Conservation (phyloP, 164 flowering plant genomes). For the Vitis rupestris region DNA sequence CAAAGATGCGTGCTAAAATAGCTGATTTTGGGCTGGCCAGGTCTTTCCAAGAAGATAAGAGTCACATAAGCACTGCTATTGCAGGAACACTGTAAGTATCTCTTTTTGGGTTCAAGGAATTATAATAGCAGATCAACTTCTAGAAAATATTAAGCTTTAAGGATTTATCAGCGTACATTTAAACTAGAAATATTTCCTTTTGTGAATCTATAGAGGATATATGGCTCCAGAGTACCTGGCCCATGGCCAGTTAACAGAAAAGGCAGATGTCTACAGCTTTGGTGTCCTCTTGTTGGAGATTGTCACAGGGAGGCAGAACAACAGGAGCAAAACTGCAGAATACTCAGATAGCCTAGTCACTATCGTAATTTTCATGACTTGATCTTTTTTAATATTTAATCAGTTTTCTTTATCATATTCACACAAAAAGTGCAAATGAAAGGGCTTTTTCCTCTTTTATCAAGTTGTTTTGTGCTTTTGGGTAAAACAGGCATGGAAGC, state of each 20-base stretch:
- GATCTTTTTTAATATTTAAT: not conserved
- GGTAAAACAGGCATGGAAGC: slow-evolving; percentile 60
- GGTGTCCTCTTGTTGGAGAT: slow-evolving; percentile 64
- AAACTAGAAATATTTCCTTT: not conserved
- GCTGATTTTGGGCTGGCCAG: slow-evolving; percentile 73
- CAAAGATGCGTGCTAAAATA: slow-evolving; percentile 55
- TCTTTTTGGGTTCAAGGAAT: not conserved
- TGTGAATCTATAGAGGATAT: slow-evolving; percentile 47
- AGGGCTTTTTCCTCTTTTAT: not conserved
- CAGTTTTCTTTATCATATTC: not conserved
- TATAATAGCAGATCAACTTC: too few species aligned
- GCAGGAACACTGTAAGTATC: slow-evolving; percentile 86
- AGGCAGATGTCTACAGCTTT: slow-evolving; percentile 69
- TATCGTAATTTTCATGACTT: slow-evolving; percentile 36
- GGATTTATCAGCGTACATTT: too few species aligned
- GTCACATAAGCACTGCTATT: slow-evolving; percentile 92
- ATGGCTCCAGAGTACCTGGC: slow-evolving; percentile 81
- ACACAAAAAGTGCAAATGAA: not conserved
- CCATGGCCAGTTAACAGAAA: slow-evolving; percentile 65
- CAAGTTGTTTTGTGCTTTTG: not conserved
- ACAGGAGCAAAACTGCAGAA: slow-evolving; percentile 52
- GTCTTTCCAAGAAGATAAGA: slow-evolving; percentile 80
- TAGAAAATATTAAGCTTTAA: too few species aligned
- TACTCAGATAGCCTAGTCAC: slow-evolving; percentile 66
- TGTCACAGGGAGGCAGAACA: slow-evolving; percentile 52